Evolutionary conservation across 2,329 filamentous ascomycete species (phyloP), one percentile per base, ranked within the genome.

Genomic region (Ophiocordyceps camponoti-rufipedis): DNA sequence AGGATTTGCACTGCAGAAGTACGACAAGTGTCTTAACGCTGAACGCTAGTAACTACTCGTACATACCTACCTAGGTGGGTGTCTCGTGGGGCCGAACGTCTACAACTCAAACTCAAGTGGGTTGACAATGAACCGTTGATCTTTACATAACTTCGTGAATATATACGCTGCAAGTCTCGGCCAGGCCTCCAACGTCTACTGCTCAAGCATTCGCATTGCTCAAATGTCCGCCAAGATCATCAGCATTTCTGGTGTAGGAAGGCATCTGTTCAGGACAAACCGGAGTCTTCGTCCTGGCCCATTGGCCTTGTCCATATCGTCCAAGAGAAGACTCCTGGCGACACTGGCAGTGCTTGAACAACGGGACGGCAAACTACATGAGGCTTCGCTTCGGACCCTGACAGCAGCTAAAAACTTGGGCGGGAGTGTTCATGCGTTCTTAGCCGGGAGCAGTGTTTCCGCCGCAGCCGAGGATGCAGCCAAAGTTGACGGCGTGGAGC

Each of bases 271-370:
- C 14, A 38, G 33, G 13, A n/a, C 13, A n/a, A n/a, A n/a, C 3
- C 33, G 11, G 33, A 7, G 14, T n/a, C 33, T 38, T 16, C 33
- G 33, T 5, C 33, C 14, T n/a, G 16, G n/a, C 12, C 16, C 14
- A 5, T 16, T 16, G 11, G 33, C 8, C 33, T 4, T 9, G 33
- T 16, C 13, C 14, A 5, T 38, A 16, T 38, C 33, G 6, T 38
- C 33, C 6, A 14, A n/a, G 14, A 38, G 33, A 38, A 35, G 75
- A 55, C 69, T 94, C 49, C 72, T 93, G 48, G 95, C 88, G 44
- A 91, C 88, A 33, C 75, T 98, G 47, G 89, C 89, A 42, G 70
- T 98, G 45, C 76, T 98, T 50, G 91, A 98, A 67, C 91, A 96
- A 66, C 79, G 81, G 56, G 83, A 94, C 56, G 91, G 91, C 50